Percentiles rank a stretch among this genome's conserved stretches.
Evolutionary conservation across 371 early-diverging fungal species (phyloP).

Genomic region (Mucor circinelloides): DNA sequence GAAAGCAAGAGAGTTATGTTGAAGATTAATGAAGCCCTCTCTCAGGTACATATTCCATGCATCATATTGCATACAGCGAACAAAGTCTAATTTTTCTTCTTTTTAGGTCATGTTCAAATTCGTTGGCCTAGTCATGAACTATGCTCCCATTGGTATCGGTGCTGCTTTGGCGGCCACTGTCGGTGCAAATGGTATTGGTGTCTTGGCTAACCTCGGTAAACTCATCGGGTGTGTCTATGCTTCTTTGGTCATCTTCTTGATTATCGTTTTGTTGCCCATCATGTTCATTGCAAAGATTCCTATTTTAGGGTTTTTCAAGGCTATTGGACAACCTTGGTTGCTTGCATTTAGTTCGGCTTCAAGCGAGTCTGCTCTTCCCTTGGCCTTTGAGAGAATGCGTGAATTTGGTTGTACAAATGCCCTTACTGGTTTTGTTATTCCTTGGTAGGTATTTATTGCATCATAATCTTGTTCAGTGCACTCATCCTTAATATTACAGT

Average conservation of each 20-base stretch:
- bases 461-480: background rate
- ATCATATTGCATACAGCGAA: background rate
- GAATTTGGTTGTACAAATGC: conserved; percentile 74
- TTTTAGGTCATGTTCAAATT: conserved; percentile 72
- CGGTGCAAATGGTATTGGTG: conserved; percentile 64
- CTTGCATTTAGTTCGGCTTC: conserved; percentile 86
- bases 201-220: conserved; percentile 67
- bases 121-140: conserved; percentile 69
- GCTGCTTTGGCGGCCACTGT: conserved; percentile 70
- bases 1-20: conserved; percentile 60
- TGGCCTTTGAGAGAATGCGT: conserved; percentile 75
- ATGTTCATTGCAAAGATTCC: conserved; percentile 62
- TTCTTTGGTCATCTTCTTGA: conserved; percentile 59
- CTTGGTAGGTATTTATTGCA: conserved; percentile 31
- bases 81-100: background rate
- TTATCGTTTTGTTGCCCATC: conserved; percentile 69
- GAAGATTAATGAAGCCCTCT: conserved; percentile 58
- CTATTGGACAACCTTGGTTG: conserved; percentile 68
- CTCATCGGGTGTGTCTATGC: conserved; percentile 72
- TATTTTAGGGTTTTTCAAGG: conserved; percentile 56
- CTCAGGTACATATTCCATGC: conserved; percentile 30
- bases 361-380: conserved; percentile 81
- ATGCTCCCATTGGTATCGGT: conserved; percentile 78
- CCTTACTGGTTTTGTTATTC: conserved; percentile 76
- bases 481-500: conserved; percentile 24